Conservation (phyloP, 495 filamentous ascomycete genomes). For the Saxophila tyrrhenica region DNA sequence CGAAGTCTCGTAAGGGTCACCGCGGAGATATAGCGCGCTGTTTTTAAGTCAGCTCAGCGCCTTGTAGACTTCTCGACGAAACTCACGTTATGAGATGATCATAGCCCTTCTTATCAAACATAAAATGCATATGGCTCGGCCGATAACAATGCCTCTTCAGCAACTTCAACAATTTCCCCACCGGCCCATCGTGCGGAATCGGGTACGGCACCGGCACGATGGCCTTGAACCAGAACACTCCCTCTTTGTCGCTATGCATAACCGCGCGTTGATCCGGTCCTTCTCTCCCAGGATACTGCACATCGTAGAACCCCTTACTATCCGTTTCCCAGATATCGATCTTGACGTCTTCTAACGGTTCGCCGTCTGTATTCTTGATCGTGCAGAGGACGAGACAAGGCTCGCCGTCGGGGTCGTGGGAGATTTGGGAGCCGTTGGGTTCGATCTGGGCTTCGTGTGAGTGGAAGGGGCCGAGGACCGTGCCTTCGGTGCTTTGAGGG, state of each 20-base stretch:
- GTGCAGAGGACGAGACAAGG: conserved; percentile 70
- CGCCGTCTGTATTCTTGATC: conserved; percentile 55
- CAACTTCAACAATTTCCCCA: conserved; percentile 62
- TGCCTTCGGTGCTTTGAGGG: conserved; percentile 63
- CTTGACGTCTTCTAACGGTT: conserved; percentile 57
- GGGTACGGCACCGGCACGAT: conserved; percentile 83
- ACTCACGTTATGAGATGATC: conserved; percentile 72
- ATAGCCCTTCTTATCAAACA: conserved; percentile 79
- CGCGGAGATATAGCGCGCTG: conserved; percentile 69
- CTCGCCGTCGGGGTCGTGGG: conserved; percentile 56
- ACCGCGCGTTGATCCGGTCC: conserved; percentile 73
- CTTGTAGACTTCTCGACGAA: neutral
- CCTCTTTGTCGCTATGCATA: conserved; percentile 57
- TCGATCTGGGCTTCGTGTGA: conserved; percentile 70
- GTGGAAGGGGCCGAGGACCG: conserved; percentile 88
- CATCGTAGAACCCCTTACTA: conserved; percentile 75
- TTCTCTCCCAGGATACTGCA: conserved; percentile 60
- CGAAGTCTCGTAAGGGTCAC: conserved; percentile 79
- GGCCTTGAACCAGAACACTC: conserved; percentile 78
- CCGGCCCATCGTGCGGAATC: conserved; percentile 82
- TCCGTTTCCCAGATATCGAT: conserved; percentile 96
- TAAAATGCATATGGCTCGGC: conserved; percentile 88
- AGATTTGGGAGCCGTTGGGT: conserved; percentile 54
- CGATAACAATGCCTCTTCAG: conserved; percentile 69
- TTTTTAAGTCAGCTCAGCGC: conserved; percentile 4